A percentile compares a stretch with the other conserved stretches of the same genome.
Conservation (phyloP, 805 yeast species). For the Myxozyma mucilagina region DNA sequence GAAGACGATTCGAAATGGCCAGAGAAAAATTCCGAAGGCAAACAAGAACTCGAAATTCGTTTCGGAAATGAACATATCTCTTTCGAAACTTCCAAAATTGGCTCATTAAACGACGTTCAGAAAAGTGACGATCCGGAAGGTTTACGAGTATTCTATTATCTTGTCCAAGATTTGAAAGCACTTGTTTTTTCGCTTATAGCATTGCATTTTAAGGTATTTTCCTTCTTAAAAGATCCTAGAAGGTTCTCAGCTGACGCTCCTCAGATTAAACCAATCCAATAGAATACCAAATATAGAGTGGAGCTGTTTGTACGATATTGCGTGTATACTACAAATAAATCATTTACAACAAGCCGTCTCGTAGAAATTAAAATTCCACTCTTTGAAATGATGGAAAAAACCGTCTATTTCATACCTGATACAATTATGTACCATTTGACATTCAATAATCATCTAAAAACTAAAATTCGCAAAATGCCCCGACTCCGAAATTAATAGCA, state of each 20-base stretch:
- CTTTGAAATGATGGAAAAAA: no score
- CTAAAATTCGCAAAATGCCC: neutral
- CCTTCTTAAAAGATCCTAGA: neutral
- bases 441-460: neutral
- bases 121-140: constrained; percentile 49
- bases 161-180: constrained; percentile 49
- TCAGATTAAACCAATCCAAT: constrained; percentile 21
- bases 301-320: constrained; percentile 1
- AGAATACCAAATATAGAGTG: neutral
- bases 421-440: neutral
- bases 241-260: neutral
- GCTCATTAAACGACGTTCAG: constrained; percentile 46
- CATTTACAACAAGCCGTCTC: no score
- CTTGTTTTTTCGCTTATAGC: constrained; percentile 47
- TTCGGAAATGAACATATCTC: constrained; percentile 41
- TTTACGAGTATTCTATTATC: constrained; percentile 46
- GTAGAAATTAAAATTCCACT: no score
- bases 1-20: constrained; percentile 50
- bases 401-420: no score
- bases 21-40: constrained; percentile 44
- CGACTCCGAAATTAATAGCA: neutral
- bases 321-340: neutral
- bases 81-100: constrained; percentile 45
- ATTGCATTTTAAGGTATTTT: constrained; percentile 45
- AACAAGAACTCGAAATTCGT: constrained; percentile 46